Evolutionary conservation across 176 grass and related monocot species (phyloP).

Genomic region (Triticum dicoccoides): DNA sequence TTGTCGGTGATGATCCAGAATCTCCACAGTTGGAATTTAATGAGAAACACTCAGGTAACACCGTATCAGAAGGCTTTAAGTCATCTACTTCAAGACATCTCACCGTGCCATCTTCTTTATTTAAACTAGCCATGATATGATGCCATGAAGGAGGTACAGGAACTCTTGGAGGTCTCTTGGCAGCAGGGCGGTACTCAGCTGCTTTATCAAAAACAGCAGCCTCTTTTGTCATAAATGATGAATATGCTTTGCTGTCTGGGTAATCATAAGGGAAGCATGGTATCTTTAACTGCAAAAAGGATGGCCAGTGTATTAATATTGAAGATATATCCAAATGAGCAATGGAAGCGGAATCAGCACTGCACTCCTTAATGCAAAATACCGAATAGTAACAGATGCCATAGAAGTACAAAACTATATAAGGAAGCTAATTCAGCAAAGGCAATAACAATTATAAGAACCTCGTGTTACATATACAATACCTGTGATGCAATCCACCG

Average conservation of each 20-base stretch:
- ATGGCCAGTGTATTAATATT: constrained; percentile 4
- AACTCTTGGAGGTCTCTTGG: constrained; percentile 53
- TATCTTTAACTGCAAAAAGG: constrained; percentile 51
- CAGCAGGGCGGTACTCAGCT: constrained; percentile 47
- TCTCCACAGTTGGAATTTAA: constrained; percentile 25
- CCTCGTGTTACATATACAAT: background rate
- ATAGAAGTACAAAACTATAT: background rate
- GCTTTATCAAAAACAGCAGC: constrained; percentile 43
- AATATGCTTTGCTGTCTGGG: constrained; percentile 74
- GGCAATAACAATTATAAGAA: constrained; percentile 20
- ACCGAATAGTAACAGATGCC: background rate
- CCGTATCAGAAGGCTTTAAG: background rate
- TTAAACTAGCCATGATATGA: constrained; percentile 35
- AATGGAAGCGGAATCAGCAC: background rate
- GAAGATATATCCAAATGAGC: constrained; percentile 8
- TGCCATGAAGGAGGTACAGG: constrained; percentile 65
- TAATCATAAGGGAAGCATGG: constrained; percentile 93
- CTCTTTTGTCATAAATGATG: constrained; percentile 50
- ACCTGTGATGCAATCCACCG: constrained; percentile 86
- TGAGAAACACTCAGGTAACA: constrained; percentile 11
- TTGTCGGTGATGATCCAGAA: constrained; percentile 7
- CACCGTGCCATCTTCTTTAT: constrained; percentile 34
- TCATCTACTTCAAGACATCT: constrained; percentile 20
- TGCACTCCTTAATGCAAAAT: background rate
- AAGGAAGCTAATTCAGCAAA: constrained; percentile 6